Evolutionary conservation across 495 filamentous ascomycete genomes (phyloP).

Genomic region (Penicillium fimorum): DNA sequence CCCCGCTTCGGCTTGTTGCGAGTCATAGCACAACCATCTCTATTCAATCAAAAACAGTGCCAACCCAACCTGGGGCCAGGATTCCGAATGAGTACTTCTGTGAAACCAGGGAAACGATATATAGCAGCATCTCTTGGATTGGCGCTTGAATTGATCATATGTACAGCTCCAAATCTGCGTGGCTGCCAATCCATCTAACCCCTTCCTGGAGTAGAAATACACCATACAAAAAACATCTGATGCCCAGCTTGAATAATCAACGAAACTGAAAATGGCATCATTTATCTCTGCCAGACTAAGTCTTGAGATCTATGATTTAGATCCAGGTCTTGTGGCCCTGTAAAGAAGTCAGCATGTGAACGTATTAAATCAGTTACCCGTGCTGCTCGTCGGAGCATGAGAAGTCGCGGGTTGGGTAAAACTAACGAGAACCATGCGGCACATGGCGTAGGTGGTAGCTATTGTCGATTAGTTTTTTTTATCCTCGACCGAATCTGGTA

Average conservation of each 20-base stretch:
- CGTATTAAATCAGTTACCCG: neutral
- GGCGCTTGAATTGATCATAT: constrained; percentile 43
- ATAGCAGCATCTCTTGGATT: constrained; percentile 31
- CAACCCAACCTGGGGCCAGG: neutral
- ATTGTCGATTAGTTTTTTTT: constrained; percentile 23
- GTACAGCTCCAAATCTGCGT: constrained; percentile 44
- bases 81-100: neutral
- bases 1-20: neutral
- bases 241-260: constrained; percentile 13
- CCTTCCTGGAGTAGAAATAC: constrained; percentile 42
- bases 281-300: constrained; percentile 73
- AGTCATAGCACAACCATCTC: neutral
- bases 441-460: constrained; percentile 57
- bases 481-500: constrained; percentile 29
- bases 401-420: neutral
- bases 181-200: constrained; percentile 31
- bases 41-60: neutral
- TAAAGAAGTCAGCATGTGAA: constrained; percentile 28
- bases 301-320: constrained; percentile 65
- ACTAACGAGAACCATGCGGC: constrained; percentile 57
- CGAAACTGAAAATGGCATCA: constrained; percentile 13
- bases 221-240: constrained; percentile 28
- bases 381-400: constrained; percentile 1
- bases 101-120: neutral
- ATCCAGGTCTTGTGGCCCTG: constrained; percentile 81